These are phyloP conservation scores for Fonsecaea erecta DNA, from an alignment of 2,329 filamentous ascomycete genomes.

Conservation along the genomic window DNA sequence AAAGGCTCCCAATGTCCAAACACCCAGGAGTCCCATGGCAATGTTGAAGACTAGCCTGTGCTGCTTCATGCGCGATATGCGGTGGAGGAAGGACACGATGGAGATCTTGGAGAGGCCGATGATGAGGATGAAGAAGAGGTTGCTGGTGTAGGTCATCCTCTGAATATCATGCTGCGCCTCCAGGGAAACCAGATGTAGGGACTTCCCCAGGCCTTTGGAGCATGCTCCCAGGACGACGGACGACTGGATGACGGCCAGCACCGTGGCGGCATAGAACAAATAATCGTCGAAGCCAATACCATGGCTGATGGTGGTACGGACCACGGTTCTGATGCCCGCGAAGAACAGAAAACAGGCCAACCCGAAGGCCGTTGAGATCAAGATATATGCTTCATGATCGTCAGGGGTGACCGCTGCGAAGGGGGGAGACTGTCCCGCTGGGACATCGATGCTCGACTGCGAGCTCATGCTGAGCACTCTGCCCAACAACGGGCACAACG, in stretches of 20 bases:
- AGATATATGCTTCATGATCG: constrained; percentile 48
- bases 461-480: background rate
- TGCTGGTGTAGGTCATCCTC: constrained; percentile 39
- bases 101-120: constrained; percentile 40
- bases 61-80: constrained; percentile 29
- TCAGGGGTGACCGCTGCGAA: constrained; percentile 47
- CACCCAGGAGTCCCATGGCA: constrained; percentile 26
- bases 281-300: constrained; percentile 45
- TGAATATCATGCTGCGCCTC: constrained; percentile 26
- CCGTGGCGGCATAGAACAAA: constrained; percentile 42
- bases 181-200: constrained; percentile 38
- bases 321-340: constrained; percentile 45
- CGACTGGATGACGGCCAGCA: constrained; percentile 42
- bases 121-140: constrained; percentile 39
- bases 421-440: constrained; percentile 44
- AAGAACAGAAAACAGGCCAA: constrained; percentile 45
- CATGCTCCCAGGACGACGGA: constrained; percentile 41
- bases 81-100: constrained; percentile 36
- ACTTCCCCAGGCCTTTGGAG: constrained; percentile 44
- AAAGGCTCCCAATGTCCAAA: constrained; percentile 36
- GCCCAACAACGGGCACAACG: background rate
- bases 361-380: constrained; percentile 47
- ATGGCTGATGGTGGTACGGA: constrained; percentile 43
- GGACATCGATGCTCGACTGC: constrained; percentile 30
- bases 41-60: constrained; percentile 30